Evolutionary conservation across 192 early-diverging fungal genomes (phyloP).

Genomic region (Gigaspora rosea): DNA sequence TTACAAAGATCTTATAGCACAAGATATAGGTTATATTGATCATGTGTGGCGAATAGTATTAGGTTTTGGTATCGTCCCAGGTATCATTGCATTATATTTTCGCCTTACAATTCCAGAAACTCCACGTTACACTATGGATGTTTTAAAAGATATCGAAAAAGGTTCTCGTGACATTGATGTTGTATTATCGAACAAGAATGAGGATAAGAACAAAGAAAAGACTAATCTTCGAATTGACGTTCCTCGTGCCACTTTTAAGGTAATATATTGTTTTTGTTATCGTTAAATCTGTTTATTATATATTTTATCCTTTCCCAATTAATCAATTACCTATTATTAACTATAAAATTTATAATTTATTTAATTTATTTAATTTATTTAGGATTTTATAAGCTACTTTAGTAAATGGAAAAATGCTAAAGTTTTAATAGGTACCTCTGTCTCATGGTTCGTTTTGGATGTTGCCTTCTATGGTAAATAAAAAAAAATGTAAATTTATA

Average conservation of each 20-base stretch:
- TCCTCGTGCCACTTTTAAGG: too few species aligned
- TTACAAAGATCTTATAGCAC: conserved; percentile 46
- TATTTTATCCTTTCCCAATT: too few species aligned
- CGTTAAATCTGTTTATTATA: too few species aligned
- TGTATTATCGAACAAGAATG: too few species aligned
- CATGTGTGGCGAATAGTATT: conserved; percentile 87
- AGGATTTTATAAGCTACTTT: too few species aligned
- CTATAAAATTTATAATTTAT: too few species aligned
- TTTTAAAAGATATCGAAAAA: conserved; percentile 54
- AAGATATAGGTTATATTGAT: conserved; percentile 69
- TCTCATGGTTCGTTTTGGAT: conserved; percentile 81
- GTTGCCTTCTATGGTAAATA: conserved; percentile 70
- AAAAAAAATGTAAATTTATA: too few species aligned
- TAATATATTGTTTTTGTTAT: too few species aligned
- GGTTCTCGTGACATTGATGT: conserved; percentile 44
- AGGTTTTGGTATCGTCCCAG: conserved; percentile 80
- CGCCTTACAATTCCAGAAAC: conserved; percentile 84
- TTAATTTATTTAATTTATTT: too few species aligned
- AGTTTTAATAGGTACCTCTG: conserved; percentile 74
- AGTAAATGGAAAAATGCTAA: conserved; percentile 55
- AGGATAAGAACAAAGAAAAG: too few species aligned
- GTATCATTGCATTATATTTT: conserved; percentile 77
- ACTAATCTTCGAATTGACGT: too few species aligned
- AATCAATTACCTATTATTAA: too few species aligned
- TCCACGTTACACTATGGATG: conserved; percentile 73